Evolutionary conservation across 2,329 filamentous ascomycete genomes (phyloP).

Genomic region (Capronia americana): DNA sequence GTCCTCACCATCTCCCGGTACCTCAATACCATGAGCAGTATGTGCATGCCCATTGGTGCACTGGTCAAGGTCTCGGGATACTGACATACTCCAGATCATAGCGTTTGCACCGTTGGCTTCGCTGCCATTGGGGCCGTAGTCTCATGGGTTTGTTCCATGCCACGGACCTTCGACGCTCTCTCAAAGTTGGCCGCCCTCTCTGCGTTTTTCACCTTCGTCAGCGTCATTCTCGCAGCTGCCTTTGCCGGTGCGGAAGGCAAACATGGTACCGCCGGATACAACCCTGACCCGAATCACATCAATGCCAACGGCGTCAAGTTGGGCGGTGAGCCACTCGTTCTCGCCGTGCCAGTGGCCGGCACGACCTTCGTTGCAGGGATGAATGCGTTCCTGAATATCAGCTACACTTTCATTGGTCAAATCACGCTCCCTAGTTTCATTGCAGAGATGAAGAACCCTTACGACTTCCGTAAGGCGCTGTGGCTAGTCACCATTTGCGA

Average conservation of each 20-base stretch:
- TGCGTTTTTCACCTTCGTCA: constrained; percentile 87
- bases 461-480: constrained; percentile 89
- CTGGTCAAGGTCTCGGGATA: not conserved
- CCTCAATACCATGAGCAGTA: constrained; percentile 38
- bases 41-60: constrained; percentile 5
- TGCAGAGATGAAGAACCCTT: constrained; percentile 82
- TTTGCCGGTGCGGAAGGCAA: constrained; percentile 79
- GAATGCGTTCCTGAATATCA: constrained; percentile 92
- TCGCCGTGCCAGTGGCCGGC: constrained; percentile 68
- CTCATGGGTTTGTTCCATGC: constrained; percentile 79
- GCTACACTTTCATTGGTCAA: constrained; percentile 94
- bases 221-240: constrained; percentile 80
- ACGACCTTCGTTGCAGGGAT: constrained; percentile 83
- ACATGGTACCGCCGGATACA: constrained; percentile 68
- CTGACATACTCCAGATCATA: constrained; percentile 58
- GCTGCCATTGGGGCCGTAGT: constrained; percentile 75
- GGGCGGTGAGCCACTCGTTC: constrained; percentile 70
- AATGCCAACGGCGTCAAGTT: constrained; percentile 40
- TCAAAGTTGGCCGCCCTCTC: constrained; percentile 80
- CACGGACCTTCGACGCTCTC: constrained; percentile 81
- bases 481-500: constrained; percentile 91
- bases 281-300: constrained; percentile 52
- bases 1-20: constrained; percentile 39
- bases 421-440: constrained; percentile 95
- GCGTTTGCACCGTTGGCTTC: constrained; percentile 80